Evolutionary conservation across 768 basidiomycete species (phyloP).

Genomic region (Hygrophoropsis aurantiaca): DNA sequence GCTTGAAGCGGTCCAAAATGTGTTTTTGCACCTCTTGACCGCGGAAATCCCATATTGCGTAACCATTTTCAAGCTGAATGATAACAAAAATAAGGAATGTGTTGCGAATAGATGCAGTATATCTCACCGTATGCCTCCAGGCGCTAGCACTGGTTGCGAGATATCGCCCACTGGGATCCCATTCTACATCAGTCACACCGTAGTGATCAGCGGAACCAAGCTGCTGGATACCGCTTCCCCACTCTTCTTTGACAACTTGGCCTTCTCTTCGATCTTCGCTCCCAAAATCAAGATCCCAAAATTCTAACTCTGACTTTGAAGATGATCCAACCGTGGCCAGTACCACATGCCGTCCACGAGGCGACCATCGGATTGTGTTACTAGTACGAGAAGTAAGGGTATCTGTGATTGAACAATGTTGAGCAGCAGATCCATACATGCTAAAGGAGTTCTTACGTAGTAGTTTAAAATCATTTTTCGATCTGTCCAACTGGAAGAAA

Average conservation of each 20-base stretch:
- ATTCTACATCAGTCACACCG: slow-evolving; percentile 95
- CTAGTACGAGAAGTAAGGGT: slow-evolving; percentile 79
- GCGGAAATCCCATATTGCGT: slow-evolving; percentile 95
- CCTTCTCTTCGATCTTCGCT: slow-evolving; percentile 51
- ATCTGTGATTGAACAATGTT: slow-evolving; percentile 40
- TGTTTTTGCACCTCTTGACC: slow-evolving; percentile 93
- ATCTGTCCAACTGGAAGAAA: slow-evolving; percentile 92
- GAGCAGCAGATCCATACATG: background rate
- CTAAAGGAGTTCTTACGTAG: slow-evolving; percentile 61
- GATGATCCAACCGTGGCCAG: slow-evolving; percentile 95
- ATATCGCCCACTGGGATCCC: slow-evolving; percentile 96
- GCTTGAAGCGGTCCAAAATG: slow-evolving; percentile 94
- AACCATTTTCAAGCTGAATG: slow-evolving; percentile 92
- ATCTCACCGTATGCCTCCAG: slow-evolving; percentile 88
- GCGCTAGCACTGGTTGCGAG: slow-evolving; percentile 91
- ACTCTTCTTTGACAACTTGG: slow-evolving; percentile 62
- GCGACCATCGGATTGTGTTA: slow-evolving; percentile 96
- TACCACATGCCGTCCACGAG: slow-evolving; percentile 92
- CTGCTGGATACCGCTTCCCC: slow-evolving; percentile 84
- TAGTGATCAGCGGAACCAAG: slow-evolving; percentile 91
- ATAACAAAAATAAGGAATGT: slow-evolving; percentile 7
- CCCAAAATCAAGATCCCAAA: slow-evolving; percentile 97
- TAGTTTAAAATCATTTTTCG: slow-evolving; percentile 91
- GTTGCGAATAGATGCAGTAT: background rate
- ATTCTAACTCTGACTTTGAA: slow-evolving; percentile 95